phyloP scores from a whole-genome alignment of 1,284 basidiomycete genomes.

The Apiotrichum mycotoxinovorans region DNA sequence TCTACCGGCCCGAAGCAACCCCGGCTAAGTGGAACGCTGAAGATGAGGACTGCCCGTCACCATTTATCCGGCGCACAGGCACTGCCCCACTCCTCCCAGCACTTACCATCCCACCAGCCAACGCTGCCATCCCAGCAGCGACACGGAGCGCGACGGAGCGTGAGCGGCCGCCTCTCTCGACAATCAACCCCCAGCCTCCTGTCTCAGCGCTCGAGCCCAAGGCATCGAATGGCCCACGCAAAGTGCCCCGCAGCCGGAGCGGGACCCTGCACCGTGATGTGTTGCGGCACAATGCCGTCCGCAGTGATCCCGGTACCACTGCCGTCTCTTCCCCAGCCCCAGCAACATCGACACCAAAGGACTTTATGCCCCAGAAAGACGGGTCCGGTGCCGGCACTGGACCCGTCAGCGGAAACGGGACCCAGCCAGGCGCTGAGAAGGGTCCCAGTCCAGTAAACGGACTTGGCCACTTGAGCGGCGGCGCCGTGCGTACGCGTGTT shows the following conservation, averaged over 20 bases:
- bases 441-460: not conserved
- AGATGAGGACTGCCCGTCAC: conserved; percentile 42
- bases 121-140: not conserved
- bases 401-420: not conserved
- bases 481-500: not conserved
- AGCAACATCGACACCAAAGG: not conserved
- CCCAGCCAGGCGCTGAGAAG: not conserved
- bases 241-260: not conserved
- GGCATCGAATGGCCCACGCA: not conserved
- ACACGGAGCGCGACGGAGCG: not conserved
- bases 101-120: not conserved
- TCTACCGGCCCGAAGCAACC: conserved; percentile 41
- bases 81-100: conserved; percentile 12
- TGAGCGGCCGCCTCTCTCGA: conserved; percentile 19
- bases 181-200: conserved; percentile 15
- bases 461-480: not conserved
- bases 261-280: conserved; percentile 7
- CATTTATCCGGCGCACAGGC: conserved; percentile 32
- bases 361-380: not conserved
- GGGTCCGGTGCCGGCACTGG: not conserved
- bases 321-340: not conserved
- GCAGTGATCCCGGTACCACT: not conserved
- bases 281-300: conserved; percentile 7
- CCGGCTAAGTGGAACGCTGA: conserved; percentile 44
- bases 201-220: not conserved